Percentiles rank a stretch among this genome's conserved stretches.
These are phyloP conservation scores for Clonostachys sp. DNA, from an alignment of 2,329 filamentous ascomycete genomes.

Conservation along the genomic window DNA sequence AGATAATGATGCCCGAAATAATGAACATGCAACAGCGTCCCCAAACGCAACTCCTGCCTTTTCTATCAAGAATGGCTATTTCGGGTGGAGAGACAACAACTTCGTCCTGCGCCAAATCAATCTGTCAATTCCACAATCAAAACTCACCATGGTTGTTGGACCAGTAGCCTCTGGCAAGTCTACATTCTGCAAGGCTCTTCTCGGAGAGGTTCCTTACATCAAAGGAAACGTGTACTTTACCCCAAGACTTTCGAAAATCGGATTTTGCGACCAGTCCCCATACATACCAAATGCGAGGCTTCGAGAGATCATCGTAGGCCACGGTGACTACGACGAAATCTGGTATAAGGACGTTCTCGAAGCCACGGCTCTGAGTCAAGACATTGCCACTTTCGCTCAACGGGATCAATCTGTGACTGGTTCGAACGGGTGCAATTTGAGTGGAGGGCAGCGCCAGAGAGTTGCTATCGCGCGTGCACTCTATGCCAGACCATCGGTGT, in stretches of 20 bases:
- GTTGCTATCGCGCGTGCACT: conserved; percentile 36
- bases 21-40: no score
- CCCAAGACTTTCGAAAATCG: conserved; percentile 9
- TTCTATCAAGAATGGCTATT: conserved; percentile 2
- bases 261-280: conserved; percentile 23
- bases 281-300: conserved; percentile 26
- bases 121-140: conserved; percentile 6
- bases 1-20: no score
- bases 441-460: conserved; percentile 33
- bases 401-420: conserved; percentile 32
- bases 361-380: conserved; percentile 21
- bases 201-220: conserved; percentile 17
- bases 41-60: no score
- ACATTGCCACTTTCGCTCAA: conserved; percentile 20
- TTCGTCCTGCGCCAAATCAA: conserved; percentile 11
- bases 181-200: conserved; percentile 24
- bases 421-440: conserved; percentile 32
- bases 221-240: conserved; percentile 7
- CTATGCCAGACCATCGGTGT: conserved; percentile 28
- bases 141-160: conserved; percentile 26
- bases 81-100: conserved; percentile 15
- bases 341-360: conserved; percentile 26
- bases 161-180: conserved; percentile 30
- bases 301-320: conserved; percentile 29
- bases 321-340: conserved; percentile 16